Conservation (phyloP, 192 early-diverging fungal species). For the Oehlia diaphana region DNA sequence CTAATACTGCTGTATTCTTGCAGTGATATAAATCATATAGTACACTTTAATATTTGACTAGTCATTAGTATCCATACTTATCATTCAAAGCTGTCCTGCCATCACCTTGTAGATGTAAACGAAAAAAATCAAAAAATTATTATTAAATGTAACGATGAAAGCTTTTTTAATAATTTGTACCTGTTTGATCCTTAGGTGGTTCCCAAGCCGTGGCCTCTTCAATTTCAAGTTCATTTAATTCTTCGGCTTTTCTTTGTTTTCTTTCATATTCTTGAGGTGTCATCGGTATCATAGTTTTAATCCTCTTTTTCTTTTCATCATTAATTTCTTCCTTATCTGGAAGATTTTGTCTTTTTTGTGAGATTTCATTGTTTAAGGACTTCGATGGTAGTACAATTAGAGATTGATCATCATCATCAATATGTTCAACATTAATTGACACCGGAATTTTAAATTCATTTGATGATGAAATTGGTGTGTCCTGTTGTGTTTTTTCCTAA, state of each 20-base stretch:
- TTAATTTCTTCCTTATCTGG: background rate
- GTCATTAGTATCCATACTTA: constrained; percentile 14
- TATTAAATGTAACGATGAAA: background rate
- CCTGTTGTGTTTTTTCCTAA: background rate
- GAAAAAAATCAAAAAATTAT: background rate
- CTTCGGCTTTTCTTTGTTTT: constrained; percentile 1
- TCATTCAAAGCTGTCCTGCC: constrained; percentile 24
- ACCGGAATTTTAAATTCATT: background rate
- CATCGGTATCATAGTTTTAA: constrained; percentile 19
- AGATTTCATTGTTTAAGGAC: background rate
- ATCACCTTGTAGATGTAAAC: constrained; percentile 16
- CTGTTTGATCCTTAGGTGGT: constrained; percentile 24
- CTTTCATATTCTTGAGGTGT: constrained; percentile 19
- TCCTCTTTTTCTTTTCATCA: constrained; percentile 5
- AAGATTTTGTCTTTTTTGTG: background rate
- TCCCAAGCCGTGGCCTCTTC: constrained; percentile 22
- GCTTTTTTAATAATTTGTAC: background rate
- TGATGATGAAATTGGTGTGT: background rate
- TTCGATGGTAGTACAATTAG: background rate
- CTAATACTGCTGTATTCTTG: background rate
- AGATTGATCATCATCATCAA: background rate
- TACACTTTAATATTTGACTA: background rate
- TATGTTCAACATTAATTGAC: background rate
- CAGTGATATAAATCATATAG: background rate
- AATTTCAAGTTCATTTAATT: constrained; percentile 13